Evolutionary conservation across 2,329 filamentous ascomycete species (phyloP), one percentile per base, ranked within the genome.

Genomic region (Aspergillus glaucus): DNA sequence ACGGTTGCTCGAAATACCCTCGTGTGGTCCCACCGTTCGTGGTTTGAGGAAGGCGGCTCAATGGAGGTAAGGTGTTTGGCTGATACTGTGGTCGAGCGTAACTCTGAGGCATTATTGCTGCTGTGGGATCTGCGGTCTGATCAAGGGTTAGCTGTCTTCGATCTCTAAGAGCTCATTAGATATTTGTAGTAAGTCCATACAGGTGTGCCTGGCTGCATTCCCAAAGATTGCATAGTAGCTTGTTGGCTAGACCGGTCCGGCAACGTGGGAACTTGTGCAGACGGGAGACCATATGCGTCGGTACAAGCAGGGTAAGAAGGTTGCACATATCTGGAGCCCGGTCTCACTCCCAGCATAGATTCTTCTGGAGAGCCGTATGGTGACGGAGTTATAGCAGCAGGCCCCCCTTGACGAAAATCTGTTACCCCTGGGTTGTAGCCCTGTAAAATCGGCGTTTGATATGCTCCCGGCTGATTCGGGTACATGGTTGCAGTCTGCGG

Each of bases 131-230:
- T 45, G 63, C 57, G 55, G 62, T 64, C 65, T 68, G 53, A 53
- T 52, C 52, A 59, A 57, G 51, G 47, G 56, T 66, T 63, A 65
- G 62, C 55, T 56, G 26, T 56, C 34, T 37, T 37, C 3, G 5
- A 43, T 53, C 26, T 45, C 43, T 41, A 39, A 50, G 46, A 47
- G 47, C 50, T 57, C 55, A 62, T 53, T 55, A 55, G 50, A 17
- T 1, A 6, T 52, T 58, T 47, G 55, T 50, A 51, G 54, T 56
- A 54, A 56, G 55, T 56, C 54, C 64, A 59, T 68, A 69, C 65
- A 63, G 66, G 66, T 50, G 66, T 68, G 43, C 63, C 62, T 52
- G 65, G 62, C 52, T 62, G 63, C 49, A 67, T 68, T 58, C 64
- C 64, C 43, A 69, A 43, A 42, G 65, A 62, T 52, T 67, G 65